Percentiles rank a stretch among this genome's conserved stretches.
Conservation (phyloP, 202 grass and related monocot species). For the Eragrostis tef region DNA sequence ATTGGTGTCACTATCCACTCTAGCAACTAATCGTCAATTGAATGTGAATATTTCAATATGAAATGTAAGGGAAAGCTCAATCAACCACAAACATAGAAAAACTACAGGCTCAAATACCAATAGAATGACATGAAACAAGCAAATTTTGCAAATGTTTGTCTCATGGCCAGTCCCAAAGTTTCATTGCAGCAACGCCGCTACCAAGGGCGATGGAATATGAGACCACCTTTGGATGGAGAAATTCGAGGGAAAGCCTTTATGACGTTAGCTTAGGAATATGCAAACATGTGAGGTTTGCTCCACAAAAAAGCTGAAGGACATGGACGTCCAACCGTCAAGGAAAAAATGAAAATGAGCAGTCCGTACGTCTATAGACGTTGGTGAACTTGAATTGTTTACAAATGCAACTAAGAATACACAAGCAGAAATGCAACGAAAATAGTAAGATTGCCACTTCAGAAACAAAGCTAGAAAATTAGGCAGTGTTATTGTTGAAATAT, state of each 20-base stretch:
- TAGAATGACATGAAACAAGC: background rate
- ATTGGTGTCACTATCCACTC: too few relatives aligned
- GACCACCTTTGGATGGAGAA: conserved; percentile 33
- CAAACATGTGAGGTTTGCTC: conserved; percentile 42
- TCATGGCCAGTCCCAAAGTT: conserved; percentile 68
- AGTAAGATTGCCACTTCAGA: too few relatives aligned
- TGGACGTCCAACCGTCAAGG: conserved; percentile 31
- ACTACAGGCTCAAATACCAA: background rate
- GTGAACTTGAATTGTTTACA: too few relatives aligned
- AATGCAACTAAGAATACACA: background rate
- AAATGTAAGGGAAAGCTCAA: background rate
- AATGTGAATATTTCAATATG: background rate
- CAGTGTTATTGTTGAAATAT: conserved; percentile 24
- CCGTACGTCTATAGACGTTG: too few relatives aligned
- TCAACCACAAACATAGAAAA: background rate
- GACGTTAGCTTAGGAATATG: conserved; percentile 51
- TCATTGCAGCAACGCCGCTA: conserved; percentile 48
- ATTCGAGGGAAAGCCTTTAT: conserved; percentile 22
- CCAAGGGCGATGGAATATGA: conserved; percentile 68
- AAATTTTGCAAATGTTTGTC: conserved; percentile 15
- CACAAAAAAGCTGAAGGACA: conserved; percentile 26
- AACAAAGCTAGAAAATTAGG: background rate
- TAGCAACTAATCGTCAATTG: too few relatives aligned
- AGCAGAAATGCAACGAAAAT: too few relatives aligned
- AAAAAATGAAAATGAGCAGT: too few relatives aligned